phyloP scores from a whole-genome alignment of 75 land plant genomes.

The Picea sitchensis region DNA sequence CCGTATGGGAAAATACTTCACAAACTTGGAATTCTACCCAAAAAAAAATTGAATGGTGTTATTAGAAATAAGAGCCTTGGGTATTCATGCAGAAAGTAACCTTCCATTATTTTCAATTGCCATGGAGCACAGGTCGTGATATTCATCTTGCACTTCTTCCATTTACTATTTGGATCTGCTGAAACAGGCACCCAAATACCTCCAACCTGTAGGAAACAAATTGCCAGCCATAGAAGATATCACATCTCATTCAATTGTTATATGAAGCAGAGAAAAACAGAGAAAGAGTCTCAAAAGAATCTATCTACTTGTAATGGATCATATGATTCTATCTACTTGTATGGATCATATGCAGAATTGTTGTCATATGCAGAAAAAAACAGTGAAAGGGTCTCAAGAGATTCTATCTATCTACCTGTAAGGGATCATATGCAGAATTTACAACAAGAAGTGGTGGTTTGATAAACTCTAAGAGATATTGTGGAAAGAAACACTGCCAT shows the following conservation, averaged over 20 bases:
- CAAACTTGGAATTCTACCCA: not conserved
- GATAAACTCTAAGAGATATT: constrained; percentile 38
- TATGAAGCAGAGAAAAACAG: not conserved
- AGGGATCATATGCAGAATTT: constrained; percentile 73
- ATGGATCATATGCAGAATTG: no score
- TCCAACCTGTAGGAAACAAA: not conserved
- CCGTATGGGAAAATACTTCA: not conserved
- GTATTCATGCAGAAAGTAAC: not conserved
- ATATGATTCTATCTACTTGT: constrained; percentile 18
- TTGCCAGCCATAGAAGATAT: not conserved
- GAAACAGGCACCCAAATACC: not conserved
- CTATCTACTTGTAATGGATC: constrained; percentile 61
- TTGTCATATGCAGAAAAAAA: not conserved
- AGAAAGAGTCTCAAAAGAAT: not conserved
- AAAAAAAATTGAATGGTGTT: not conserved
- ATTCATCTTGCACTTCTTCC: not conserved
- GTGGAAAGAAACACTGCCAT: constrained; percentile 84
- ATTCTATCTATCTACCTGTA: constrained; percentile 34
- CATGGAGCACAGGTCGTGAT: not conserved
- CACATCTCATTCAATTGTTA: not conserved
- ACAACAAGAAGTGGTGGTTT: constrained; percentile 54
- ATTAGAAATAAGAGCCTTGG: not conserved
- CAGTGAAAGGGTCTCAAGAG: not conserved
- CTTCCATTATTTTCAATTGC: not conserved
- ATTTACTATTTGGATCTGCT: not conserved